Evolutionary conservation across 2,329 filamentous ascomycete species (phyloP).

Genomic region (Venturiaceae sp.): DNA sequence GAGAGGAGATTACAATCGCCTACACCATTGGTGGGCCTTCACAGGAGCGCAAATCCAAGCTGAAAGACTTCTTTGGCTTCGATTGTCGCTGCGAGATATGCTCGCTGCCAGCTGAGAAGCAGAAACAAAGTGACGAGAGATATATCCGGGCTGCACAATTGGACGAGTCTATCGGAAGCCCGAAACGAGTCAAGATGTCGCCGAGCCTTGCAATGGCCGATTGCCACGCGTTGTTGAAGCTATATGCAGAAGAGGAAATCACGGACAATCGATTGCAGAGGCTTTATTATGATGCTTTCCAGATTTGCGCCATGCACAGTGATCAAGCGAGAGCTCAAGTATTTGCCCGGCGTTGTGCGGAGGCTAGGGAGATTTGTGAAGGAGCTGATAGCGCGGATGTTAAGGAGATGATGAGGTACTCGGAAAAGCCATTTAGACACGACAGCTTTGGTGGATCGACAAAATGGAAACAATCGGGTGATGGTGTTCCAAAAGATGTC

Average conservation of each 20-base stretch:
- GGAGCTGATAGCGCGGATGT: constrained; percentile 30
- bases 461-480: constrained; percentile 10
- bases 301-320: constrained; percentile 31
- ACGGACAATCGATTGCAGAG: constrained; percentile 18
- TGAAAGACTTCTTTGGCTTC: constrained; percentile 26
- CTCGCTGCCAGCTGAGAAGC: constrained; percentile 15
- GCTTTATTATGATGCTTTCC: constrained; percentile 33
- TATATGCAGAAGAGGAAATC: constrained; percentile 19
- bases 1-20: constrained; percentile 17
- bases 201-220: constrained; percentile 20
- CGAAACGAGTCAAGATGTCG: constrained; percentile 12
- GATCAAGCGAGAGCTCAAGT: constrained; percentile 33
- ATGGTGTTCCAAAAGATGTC: constrained; percentile 11
- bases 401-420: constrained; percentile 14
- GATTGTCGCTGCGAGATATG: constrained; percentile 23
- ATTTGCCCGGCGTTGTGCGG: constrained; percentile 32
- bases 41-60: constrained; percentile 7
- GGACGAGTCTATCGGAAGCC: constrained; percentile 20
- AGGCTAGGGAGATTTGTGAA: constrained; percentile 25
- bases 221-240: constrained; percentile 18
- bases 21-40: constrained; percentile 7
- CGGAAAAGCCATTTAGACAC: constrained; percentile 10
- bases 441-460: constrained; percentile 10
- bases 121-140: constrained; percentile 20
- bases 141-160: constrained; percentile 20